These are phyloP conservation scores for Crepidotus sp. DNA, from an alignment of 1,284 basidiomycete genomes.

Conservation along the genomic window DNA sequence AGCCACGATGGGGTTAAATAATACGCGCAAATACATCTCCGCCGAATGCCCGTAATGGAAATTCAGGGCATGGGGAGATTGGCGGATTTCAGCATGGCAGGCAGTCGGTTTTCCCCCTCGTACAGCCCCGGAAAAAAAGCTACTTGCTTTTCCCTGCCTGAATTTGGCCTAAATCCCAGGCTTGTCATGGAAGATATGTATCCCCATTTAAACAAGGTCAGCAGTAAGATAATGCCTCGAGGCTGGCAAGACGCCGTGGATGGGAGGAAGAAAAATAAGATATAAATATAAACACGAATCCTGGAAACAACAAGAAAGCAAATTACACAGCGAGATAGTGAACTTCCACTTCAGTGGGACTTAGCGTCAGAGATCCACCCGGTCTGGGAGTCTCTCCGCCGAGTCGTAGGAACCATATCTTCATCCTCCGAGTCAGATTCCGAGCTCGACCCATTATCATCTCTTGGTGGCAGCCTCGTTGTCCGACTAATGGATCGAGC, in stretches of 20 bases:
- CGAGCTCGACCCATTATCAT: neutral
- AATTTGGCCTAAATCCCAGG: neutral
- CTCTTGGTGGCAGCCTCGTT: neutral
- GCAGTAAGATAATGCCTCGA: too few relatives aligned
- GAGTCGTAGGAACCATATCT: neutral
- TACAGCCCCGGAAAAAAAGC: too few relatives aligned
- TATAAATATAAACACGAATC: too few relatives aligned
- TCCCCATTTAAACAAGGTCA: neutral
- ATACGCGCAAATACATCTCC: neutral
- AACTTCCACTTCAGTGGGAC: neutral
- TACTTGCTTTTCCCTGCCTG: too few relatives aligned
- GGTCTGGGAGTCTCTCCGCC: neutral
- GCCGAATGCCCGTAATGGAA: conserved; percentile 2
- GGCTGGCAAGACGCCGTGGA: too few relatives aligned
- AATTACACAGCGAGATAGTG: neutral
- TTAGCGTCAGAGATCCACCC: neutral
- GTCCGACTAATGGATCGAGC: too few relatives aligned
- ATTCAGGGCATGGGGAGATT: neutral
- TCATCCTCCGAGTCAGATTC: neutral
- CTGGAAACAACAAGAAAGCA: too few relatives aligned
- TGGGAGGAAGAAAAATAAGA: too few relatives aligned
- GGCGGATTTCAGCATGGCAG: neutral
- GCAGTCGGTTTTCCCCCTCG: too few relatives aligned
- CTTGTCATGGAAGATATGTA: neutral
- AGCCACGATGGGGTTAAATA: neutral